These are phyloP conservation scores for Wickerhamiella spandovensis DNA, from an alignment of 805 yeast genomes.

Conservation along the genomic window DNA sequence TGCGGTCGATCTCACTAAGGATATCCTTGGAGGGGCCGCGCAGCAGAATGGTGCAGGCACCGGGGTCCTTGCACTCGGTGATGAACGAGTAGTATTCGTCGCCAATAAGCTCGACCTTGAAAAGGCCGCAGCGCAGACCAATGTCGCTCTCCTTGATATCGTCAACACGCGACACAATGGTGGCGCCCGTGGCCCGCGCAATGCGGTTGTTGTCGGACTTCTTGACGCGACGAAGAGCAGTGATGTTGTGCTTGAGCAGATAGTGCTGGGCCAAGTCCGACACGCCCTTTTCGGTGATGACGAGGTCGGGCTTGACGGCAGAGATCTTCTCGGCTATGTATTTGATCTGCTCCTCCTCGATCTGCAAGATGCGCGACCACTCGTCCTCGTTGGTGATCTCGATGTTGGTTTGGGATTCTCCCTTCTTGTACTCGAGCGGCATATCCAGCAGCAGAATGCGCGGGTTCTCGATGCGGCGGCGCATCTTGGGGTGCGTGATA, in stretches of 20 bases:
- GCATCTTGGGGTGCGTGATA: conserved; percentile 98
- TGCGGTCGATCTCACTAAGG: conserved; percentile 89
- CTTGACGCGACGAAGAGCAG: conserved; percentile 86
- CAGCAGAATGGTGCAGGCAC: conserved; percentile 83
- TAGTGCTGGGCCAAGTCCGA: conserved; percentile 96
- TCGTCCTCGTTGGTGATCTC: conserved; percentile 94
- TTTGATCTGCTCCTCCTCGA: conserved; percentile 95
- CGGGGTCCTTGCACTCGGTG: conserved; percentile 68
- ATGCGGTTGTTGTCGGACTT: conserved; percentile 94
- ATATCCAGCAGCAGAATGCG: conserved; percentile 82
- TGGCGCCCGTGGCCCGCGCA: conserved; percentile 95
- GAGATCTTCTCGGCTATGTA: conserved; percentile 73
- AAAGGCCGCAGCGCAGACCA: conserved; percentile 79
- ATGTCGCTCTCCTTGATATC: conserved; percentile 84
- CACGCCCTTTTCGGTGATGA: conserved; percentile 96
- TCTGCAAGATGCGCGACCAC: conserved; percentile 88
- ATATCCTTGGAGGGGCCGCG: conserved; percentile 97
- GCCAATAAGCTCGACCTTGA: conserved; percentile 89
- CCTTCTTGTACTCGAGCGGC: conserved; percentile 96
- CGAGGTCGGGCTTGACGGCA: conserved; percentile 80
- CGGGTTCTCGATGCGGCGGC: conserved; percentile 77
- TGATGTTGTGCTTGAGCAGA: conserved; percentile 80
- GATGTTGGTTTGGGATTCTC: conserved; percentile 95
- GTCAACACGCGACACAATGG: conserved; percentile 89
- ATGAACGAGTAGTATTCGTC: conserved; percentile 91